Percentiles rank a stretch among this genome's conserved stretches.
phyloP scores from a whole-genome alignment of 2,329 filamentous ascomycete genomes.

The Monosporascus sp. region DNA sequence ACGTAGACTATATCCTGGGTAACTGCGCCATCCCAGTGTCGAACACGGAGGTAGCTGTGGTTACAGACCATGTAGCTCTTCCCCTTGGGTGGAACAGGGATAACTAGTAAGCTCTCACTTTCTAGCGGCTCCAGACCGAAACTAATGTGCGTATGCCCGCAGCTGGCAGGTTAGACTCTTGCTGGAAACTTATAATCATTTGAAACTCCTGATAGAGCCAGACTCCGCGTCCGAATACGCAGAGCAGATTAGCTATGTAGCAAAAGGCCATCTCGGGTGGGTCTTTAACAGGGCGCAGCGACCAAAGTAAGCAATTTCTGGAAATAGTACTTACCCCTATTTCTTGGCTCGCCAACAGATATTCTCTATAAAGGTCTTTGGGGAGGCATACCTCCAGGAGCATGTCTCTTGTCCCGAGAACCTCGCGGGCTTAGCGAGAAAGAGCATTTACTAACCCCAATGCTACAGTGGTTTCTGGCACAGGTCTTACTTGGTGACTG shows the following conservation, averaged over 20 bases:
- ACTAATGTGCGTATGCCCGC: neutral
- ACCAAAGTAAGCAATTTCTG: neutral
- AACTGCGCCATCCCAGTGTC: slow-evolving; percentile 8
- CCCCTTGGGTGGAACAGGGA: slow-evolving; percentile 18
- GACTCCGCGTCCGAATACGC: neutral
- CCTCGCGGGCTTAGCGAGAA: too few relatives aligned
- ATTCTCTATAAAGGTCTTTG: too few relatives aligned
- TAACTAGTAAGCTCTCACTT: slow-evolving; percentile 7
- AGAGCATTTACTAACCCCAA: too few relatives aligned
- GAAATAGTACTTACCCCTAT: too few relatives aligned
- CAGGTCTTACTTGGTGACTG: slow-evolving; percentile 15
- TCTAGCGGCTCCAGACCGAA: neutral
- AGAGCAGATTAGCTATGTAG: neutral
- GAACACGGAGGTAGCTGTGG: slow-evolving; percentile 1
- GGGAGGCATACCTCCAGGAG: too few relatives aligned
- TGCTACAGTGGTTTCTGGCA: slow-evolving; percentile 9
- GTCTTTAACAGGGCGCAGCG: slow-evolving; percentile 7
- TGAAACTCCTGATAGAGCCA: neutral
- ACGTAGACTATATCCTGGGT: slow-evolving; percentile 15
- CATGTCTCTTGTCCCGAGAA: too few relatives aligned
- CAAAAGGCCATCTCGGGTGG: slow-evolving; percentile 11
- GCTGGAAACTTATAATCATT: too few relatives aligned
- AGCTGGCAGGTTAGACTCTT: too few relatives aligned
- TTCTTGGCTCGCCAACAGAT: too few relatives aligned
- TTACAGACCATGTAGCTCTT: slow-evolving; percentile 16